Conservation (phyloP, 164 flowering plant genomes). For the Vitis riparia region DNA sequence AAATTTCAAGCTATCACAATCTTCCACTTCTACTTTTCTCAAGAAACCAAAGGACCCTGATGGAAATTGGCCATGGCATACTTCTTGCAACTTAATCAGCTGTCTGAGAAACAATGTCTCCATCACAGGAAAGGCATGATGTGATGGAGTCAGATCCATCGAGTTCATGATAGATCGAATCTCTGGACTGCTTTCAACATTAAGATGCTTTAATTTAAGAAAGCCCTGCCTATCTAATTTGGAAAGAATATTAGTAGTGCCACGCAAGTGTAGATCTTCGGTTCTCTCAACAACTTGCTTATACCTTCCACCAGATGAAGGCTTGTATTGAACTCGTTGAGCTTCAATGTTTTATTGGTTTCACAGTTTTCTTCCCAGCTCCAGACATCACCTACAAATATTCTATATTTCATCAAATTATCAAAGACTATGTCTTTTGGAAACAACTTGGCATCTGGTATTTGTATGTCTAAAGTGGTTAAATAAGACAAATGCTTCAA, state of each 20-base stretch:
- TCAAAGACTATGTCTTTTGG: neutral
- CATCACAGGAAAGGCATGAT: slow-evolving; percentile 4
- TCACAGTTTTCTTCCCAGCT: neutral
- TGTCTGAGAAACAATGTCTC: slow-evolving; percentile 6
- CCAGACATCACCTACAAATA: slow-evolving; percentile 14
- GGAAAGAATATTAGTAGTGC: no score
- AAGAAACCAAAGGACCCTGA: neutral
- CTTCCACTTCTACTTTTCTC: neutral
- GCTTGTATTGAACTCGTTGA: no score
- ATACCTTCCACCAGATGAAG: no score
- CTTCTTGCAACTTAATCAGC: no score
- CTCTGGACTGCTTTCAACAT: no score
- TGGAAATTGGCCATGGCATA: neutral
- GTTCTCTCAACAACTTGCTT: no score
- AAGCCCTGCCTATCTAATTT: no score
- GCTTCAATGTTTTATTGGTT: neutral
- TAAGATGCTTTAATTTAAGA: no score
- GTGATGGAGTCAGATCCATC: neutral
- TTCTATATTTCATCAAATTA: neutral
- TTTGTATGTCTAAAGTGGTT: neutral
- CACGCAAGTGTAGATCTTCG: no score
- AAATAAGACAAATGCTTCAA: slow-evolving; percentile 1
- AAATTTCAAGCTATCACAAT: neutral
- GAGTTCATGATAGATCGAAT: neutral
- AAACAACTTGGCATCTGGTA: neutral